Evolutionary conservation across 352 stramenopile species (phyloP).

Genomic region (Globisporangium yorkense): DNA sequence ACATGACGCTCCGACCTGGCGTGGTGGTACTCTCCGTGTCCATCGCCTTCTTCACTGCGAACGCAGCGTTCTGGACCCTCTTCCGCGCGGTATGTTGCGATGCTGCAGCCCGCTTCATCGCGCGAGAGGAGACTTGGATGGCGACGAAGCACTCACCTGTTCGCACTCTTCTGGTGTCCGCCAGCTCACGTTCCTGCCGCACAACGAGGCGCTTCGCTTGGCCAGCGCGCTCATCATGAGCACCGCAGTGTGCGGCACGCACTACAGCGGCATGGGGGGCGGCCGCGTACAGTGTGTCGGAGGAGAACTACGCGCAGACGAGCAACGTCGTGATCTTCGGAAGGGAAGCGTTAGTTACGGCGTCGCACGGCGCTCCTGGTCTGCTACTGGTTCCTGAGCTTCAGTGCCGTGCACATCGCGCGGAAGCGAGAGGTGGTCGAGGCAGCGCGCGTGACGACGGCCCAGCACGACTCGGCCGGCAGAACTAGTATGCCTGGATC

Average conservation of each 20-base stretch:
- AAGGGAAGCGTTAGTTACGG: constrained; percentile 15
- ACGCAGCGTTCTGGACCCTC: constrained; percentile 62
- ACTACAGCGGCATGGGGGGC: constrained; percentile 47
- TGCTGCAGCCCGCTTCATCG: neutral
- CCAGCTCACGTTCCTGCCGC: constrained; percentile 53
- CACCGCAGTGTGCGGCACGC: constrained; percentile 53
- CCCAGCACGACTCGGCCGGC: constrained; percentile 4
- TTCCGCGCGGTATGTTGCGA: constrained; percentile 28
- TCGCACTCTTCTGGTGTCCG: neutral
- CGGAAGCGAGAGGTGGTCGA: neutral
- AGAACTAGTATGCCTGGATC: too few relatives aligned
- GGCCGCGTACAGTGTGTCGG: constrained; percentile 31
- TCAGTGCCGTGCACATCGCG: constrained; percentile 4
- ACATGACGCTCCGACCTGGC: constrained; percentile 30
- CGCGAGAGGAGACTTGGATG: too few relatives aligned
- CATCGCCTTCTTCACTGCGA: constrained; percentile 54
- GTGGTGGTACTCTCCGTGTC: constrained; percentile 34
- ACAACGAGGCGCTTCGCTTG: constrained; percentile 39
- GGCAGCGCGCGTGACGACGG: neutral
- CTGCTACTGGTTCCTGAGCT: constrained; percentile 50
- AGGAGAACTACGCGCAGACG: constrained; percentile 18
- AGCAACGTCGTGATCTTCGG: constrained; percentile 31
- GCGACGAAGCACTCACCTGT: neutral
- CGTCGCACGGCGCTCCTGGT: constrained; percentile 36
- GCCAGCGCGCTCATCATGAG: constrained; percentile 58